Percentiles rank a stretch among this genome's conserved stretches.
Conservation (phyloP, 176 grass and related monocot species). For the Lolium perenne region DNA sequence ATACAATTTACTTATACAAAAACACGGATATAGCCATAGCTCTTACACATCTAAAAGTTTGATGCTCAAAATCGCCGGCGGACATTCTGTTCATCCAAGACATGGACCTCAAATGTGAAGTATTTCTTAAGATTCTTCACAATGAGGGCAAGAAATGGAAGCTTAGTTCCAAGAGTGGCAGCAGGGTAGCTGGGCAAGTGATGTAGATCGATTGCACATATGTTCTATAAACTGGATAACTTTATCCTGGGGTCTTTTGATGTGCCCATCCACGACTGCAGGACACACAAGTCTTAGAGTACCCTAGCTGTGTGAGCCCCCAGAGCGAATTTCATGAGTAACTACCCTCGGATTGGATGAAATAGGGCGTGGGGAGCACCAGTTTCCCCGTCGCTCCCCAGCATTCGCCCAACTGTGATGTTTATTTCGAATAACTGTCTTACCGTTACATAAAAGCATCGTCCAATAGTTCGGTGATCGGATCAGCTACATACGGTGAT, state of each 20-base stretch:
- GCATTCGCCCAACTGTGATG: too few relatives aligned
- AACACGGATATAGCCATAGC: neutral
- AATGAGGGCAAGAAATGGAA: slow-evolving; percentile 76
- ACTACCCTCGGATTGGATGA: too few relatives aligned
- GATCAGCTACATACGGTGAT: too few relatives aligned
- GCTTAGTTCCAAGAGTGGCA: slow-evolving; percentile 93
- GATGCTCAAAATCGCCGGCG: slow-evolving; percentile 83
- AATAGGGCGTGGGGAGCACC: too few relatives aligned
- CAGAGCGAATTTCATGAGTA: too few relatives aligned
- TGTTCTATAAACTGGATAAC: slow-evolving; percentile 89
- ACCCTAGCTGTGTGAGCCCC: too few relatives aligned
- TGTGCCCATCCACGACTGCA: slow-evolving; percentile 82
- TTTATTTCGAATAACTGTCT: too few relatives aligned
- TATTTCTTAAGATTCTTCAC: slow-evolving; percentile 97
- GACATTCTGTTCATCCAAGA: slow-evolving; percentile 97
- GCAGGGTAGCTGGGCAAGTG: slow-evolving; percentile 81
- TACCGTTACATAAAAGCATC: too few relatives aligned
- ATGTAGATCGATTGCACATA: slow-evolving; percentile 98
- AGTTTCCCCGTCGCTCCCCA: too few relatives aligned
- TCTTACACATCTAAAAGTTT: slow-evolving; percentile 83
- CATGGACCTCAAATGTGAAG: slow-evolving; percentile 94
- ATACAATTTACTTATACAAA: neutral
- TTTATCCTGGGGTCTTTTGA: slow-evolving; percentile 87
- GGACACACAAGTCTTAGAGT: neutral
- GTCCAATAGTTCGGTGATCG: too few relatives aligned